These are phyloP conservation scores for Willaertia magna DNA, from an alignment of 208 protist species.

Conservation along the genomic window DNA sequence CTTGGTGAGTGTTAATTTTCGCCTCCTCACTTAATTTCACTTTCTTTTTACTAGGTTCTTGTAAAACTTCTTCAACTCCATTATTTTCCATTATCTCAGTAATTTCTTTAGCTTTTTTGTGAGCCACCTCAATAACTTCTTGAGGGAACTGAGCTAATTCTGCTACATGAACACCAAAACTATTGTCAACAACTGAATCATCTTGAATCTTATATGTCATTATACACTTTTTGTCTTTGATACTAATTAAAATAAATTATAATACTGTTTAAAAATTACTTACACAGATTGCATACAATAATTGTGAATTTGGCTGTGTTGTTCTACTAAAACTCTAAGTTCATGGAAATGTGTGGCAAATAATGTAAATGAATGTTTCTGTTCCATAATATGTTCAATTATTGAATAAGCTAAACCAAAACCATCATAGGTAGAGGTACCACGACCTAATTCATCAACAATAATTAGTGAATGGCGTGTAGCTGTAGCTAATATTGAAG, in stretches of 20 bases:
- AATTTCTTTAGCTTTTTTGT: neutral
- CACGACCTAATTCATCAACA: slow-evolving; percentile 96
- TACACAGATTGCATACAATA: neutral
- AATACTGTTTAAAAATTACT: neutral
- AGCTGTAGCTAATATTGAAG: slow-evolving; percentile 80
- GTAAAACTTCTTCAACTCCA: too few species aligned
- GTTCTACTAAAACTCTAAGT: slow-evolving; percentile 72
- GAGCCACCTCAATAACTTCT: neutral
- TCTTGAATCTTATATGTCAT: neutral
- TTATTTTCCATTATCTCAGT: neutral
- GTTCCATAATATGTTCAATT: slow-evolving; percentile 72
- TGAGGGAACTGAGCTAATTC: neutral
- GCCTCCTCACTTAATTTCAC: too few species aligned
- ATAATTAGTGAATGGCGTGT: slow-evolving; percentile 88
- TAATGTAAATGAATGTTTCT: slow-evolving; percentile 64
- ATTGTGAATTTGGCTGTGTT: neutral
- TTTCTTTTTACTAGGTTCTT: too few species aligned
- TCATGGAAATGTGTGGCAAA: slow-evolving; percentile 99
- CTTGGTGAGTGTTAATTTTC: too few species aligned
- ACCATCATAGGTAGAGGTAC: slow-evolving; percentile 98
- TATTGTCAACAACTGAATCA: neutral
- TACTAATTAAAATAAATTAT: neutral
- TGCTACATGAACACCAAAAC: slow-evolving; percentile 10
- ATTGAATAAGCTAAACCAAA: slow-evolving; percentile 98
- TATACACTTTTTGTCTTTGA: neutral